Conservation (phyloP, 2,329 filamentous ascomycete species). For the Colletotrichum plurivorum region DNA sequence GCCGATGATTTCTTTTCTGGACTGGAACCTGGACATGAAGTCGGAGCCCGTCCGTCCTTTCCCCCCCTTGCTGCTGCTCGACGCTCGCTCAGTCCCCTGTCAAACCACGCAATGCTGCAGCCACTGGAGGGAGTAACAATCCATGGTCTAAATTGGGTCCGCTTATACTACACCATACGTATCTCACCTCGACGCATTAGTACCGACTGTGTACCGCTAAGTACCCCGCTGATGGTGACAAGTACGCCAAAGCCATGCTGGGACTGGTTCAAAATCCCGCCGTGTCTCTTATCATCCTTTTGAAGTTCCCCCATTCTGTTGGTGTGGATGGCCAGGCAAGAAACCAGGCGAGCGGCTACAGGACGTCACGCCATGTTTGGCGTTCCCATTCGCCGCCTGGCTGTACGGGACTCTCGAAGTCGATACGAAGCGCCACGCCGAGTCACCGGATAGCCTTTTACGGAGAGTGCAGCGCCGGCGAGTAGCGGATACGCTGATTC, state of each 20-base stretch:
- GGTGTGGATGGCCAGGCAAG: background rate
- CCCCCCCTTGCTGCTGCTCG: conserved; percentile 14
- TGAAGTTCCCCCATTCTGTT: background rate
- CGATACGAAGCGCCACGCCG: conserved; percentile 18
- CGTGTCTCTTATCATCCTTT: background rate
- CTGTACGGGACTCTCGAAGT: background rate
- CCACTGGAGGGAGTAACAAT: background rate
- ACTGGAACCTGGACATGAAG: background rate
- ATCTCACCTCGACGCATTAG: background rate
- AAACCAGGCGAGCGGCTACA: background rate
- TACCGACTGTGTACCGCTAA: conserved; percentile 8
- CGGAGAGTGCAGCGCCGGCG: background rate
- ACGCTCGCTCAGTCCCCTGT: conserved; percentile 16
- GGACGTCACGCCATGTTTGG: conserved; percentile 15
- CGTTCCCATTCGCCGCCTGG: background rate
- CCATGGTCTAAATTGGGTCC: conserved; percentile 14
- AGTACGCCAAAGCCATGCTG: background rate
- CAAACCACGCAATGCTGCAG: conserved; percentile 34
- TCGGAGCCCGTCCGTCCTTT: conserved; percentile 1
- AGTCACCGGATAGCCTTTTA: background rate
- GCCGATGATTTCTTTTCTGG: conserved; percentile 4
- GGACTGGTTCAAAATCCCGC: background rate
- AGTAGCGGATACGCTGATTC: background rate
- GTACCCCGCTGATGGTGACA: conserved; percentile 7
- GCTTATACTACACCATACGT: too few relatives aligned